phyloP scores from a whole-genome alignment of 441 rosid species.

The Macaranga tanarius region DNA sequence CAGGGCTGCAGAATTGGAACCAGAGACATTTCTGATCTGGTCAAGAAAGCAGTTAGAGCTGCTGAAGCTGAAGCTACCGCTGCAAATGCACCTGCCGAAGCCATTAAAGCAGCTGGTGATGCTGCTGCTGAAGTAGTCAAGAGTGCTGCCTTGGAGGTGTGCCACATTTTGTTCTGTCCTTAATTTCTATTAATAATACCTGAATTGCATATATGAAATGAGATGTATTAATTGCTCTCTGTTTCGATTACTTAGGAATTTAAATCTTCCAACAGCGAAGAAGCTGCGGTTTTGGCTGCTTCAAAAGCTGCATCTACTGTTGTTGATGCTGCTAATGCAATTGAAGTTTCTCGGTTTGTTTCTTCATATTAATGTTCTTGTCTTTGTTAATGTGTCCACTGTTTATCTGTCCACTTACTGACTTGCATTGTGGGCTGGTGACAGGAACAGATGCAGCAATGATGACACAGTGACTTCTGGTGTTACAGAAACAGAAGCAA shows the following conservation, averaged over 20 bases:
- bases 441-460: conserved; percentile 49
- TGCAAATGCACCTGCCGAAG: conserved; percentile 82
- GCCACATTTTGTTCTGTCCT: conserved; percentile 1
- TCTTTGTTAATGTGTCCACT: conserved; percentile 1
- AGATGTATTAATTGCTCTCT: neutral
- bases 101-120: conserved; percentile 91
- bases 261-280: conserved; percentile 66
- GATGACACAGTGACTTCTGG: conserved; percentile 44
- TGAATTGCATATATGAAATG: conserved; percentile 10
- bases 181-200: neutral
- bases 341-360: conserved; percentile 80
- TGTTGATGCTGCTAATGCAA: conserved; percentile 76
- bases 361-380: neutral
- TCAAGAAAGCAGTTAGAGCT: conserved; percentile 81
- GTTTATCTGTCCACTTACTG: conserved; percentile 24
- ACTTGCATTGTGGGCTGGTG: conserved; percentile 30
- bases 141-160: conserved; percentile 79
- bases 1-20: conserved; percentile 81
- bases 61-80: conserved; percentile 97
- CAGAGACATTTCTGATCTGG: conserved; percentile 72
- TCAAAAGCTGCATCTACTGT: conserved; percentile 90
- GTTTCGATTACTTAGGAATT: conserved; percentile 52
- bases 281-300: conserved; percentile 92
- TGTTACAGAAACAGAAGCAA: conserved; percentile 38
- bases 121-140: conserved; percentile 97